Base-by-base conservation (phyloP, 148 eudicot species). In the Rhododendron mucronatum region DNA sequence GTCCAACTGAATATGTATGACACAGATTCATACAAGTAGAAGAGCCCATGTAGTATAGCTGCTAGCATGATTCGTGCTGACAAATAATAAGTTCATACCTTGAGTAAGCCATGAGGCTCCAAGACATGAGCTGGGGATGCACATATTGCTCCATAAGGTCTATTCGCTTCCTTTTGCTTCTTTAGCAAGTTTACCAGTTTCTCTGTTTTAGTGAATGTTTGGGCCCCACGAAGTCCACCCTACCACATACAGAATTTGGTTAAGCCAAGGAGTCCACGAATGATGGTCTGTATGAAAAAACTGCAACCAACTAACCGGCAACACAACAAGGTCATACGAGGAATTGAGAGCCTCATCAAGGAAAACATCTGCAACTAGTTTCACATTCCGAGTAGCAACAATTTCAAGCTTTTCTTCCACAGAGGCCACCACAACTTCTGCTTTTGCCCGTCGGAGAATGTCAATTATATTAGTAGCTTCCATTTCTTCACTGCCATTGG, bases 201-300 rank as follows among this genome's bases (percentile, higher is more conserved):
- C 85, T 94, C 93, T 37, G 98, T 93, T 39, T 91, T 91, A 1
- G 98, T 92, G 87, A 97, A 97, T 47, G 95, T 91, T 90, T 93
- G 86, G 44, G 99, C 99, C 82, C 99, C 99, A 87, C 96, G 96
- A 78, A 97, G 91, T 85, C 99, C 99, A 85, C 99, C 99, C 99
- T 97, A 89, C 82, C 83, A 81, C n/a, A 79, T 30, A n/a, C 12
- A 76, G 61, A 81, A 83, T 67, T 47, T 76, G 59, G 65, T 37
- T 63, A 77, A 87, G 71, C 41, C 67, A 50, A 51, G 9, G 2
- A 81, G 26, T 7, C 37, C 63, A 83, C 21, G 3, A 53, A 35
- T 16, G 21, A 75, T 10, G 12, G 26, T 26, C 14, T 50, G 41
- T 35, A 3, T 15, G 3, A 67, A 61, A 45, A 44, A 20, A 37